A percentile compares a stretch with the other conserved stretches of the same genome.
These are phyloP conservation scores for Cymbopogon flexuosus DNA, from an alignment of 202 grass and related monocot species.

Conservation along the genomic window DNA sequence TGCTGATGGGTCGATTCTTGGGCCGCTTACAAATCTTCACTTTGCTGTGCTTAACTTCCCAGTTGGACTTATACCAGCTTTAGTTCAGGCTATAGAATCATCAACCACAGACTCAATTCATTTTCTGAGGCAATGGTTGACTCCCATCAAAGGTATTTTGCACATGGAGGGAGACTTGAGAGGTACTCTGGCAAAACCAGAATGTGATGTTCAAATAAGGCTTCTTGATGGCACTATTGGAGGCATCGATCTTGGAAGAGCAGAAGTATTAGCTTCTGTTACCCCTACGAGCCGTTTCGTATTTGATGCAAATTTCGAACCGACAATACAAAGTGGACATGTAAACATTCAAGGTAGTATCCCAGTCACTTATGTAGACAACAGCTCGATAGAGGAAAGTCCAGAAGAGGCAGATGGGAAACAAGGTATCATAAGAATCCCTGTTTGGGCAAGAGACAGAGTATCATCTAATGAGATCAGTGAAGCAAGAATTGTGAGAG, in stretches of 20 bases:
- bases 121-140: slow-evolving; percentile 92
- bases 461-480: slow-evolving; percentile 58
- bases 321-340: slow-evolving; percentile 84
- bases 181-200: slow-evolving; percentile 83
- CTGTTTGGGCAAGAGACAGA: slow-evolving; percentile 82
- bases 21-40: slow-evolving; percentile 94
- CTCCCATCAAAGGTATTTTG: slow-evolving; percentile 91
- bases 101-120: slow-evolving; percentile 83
- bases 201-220: slow-evolving; percentile 98
- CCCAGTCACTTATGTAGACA: slow-evolving; percentile 81
- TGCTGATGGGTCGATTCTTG: slow-evolving; percentile 90
- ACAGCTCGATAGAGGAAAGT: slow-evolving; percentile 61
- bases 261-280: slow-evolving; percentile 89
- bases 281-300: slow-evolving; percentile 80
- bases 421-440: slow-evolving; percentile 76
- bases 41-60: slow-evolving; percentile 98
- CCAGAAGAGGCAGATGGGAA: slow-evolving; percentile 54
- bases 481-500: slow-evolving; percentile 73
- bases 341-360: slow-evolving; percentile 95
- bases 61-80: slow-evolving; percentile 81
- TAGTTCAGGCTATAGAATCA: slow-evolving; percentile 93
- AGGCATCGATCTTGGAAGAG: slow-evolving; percentile 89
- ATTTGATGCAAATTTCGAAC: slow-evolving; percentile 94
- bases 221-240: slow-evolving; percentile 87
- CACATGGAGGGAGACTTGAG: slow-evolving; percentile 99